Conservation (phyloP, 768 basidiomycete genomes). For the Trametes sanguinea region DNA sequence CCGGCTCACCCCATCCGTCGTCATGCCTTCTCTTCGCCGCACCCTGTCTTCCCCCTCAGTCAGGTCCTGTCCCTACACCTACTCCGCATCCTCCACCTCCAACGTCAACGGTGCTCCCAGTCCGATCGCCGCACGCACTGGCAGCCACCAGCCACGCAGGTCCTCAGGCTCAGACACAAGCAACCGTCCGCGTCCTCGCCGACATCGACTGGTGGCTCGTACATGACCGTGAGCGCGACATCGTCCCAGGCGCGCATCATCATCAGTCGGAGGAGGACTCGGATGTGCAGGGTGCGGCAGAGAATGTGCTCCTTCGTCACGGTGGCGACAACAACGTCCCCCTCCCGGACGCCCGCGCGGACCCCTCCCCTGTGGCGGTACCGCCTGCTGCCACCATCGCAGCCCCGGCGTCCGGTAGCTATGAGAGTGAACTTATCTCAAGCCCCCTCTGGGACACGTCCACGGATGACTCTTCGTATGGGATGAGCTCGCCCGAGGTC, state of each 20-base stretch:
- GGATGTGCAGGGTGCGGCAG: slow-evolving; percentile 42
- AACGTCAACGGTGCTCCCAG: not conserved
- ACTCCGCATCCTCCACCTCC: slow-evolving; percentile 39
- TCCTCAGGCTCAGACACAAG: slow-evolving; percentile 67
- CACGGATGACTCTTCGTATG: slow-evolving; percentile 18
- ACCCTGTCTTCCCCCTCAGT: slow-evolving; percentile 69
- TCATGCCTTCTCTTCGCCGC: slow-evolving; percentile 81
- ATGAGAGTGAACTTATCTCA: slow-evolving; percentile 8
- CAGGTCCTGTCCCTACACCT: slow-evolving; percentile 65
- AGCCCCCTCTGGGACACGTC: slow-evolving; percentile 24
- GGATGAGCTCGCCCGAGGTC: slow-evolving; percentile 25
- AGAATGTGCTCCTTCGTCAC: slow-evolving; percentile 27
- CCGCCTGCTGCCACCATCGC: slow-evolving; percentile 12
- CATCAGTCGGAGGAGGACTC: slow-evolving; percentile 36
- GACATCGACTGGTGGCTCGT: slow-evolving; percentile 91
- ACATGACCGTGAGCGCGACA: slow-evolving; percentile 64
- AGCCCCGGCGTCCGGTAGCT: slow-evolving; percentile 1
- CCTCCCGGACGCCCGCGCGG: slow-evolving; percentile 10
- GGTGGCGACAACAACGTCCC: slow-evolving; percentile 23
- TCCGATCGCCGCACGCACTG: slow-evolving; percentile 39
- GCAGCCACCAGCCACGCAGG: slow-evolving; percentile 47
- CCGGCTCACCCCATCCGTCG: slow-evolving; percentile 44
- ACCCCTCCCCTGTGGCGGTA: slow-evolving; percentile 3
- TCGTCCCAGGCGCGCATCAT: slow-evolving; percentile 3
- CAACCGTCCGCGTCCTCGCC: slow-evolving; percentile 71